Evolutionary conservation across 1,284 basidiomycete genomes (phyloP).

Genomic region (Boletellus sp.): DNA sequence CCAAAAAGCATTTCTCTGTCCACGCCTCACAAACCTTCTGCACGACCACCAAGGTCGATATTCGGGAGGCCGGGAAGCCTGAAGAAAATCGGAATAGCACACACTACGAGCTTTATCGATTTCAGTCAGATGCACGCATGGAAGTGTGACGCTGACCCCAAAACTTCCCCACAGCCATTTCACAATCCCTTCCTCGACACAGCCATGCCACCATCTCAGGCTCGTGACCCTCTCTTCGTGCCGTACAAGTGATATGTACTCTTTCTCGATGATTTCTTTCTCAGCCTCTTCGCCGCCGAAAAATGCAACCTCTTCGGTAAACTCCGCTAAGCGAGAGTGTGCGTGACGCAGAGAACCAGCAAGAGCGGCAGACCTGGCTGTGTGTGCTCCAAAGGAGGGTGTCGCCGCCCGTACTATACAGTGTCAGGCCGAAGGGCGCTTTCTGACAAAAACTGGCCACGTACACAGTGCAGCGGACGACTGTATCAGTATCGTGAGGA

Average conservation of each 20-base stretch:
- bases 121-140: slow-evolving; percentile 6
- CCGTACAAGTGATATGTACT: slow-evolving; percentile 85
- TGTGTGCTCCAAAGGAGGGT: slow-evolving; percentile 92
- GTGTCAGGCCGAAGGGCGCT: slow-evolving; percentile 6
- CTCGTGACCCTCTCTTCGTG: slow-evolving; percentile 85
- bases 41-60: slow-evolving; percentile 79
- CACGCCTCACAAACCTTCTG: slow-evolving; percentile 60
- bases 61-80: slow-evolving; percentile 71
- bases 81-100: slow-evolving; percentile 93
- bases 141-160: slow-evolving; percentile 52
- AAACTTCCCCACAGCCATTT: slow-evolving; percentile 98
- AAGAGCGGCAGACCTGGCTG: slow-evolving; percentile 81
- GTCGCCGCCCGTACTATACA: slow-evolving; percentile 76
- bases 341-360: slow-evolving; percentile 87
- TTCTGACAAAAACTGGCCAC: slow-evolving; percentile 31
- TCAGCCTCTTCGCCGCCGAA: slow-evolving; percentile 90
- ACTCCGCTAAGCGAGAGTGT: slow-evolving; percentile 91
- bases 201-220: slow-evolving; percentile 87
- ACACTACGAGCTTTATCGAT: slow-evolving; percentile 69
- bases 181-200: slow-evolving; percentile 92
- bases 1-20: background rate
- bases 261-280: slow-evolving; percentile 89
- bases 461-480: slow-evolving; percentile 72
- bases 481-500: slow-evolving; percentile 85
- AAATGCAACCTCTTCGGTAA: slow-evolving; percentile 92